Percentiles rank a stretch among this genome's conserved stretches.
These are phyloP conservation scores for Anastatica hierochuntica DNA, from an alignment of 345 rosid genomes.

Conservation along the genomic window DNA sequence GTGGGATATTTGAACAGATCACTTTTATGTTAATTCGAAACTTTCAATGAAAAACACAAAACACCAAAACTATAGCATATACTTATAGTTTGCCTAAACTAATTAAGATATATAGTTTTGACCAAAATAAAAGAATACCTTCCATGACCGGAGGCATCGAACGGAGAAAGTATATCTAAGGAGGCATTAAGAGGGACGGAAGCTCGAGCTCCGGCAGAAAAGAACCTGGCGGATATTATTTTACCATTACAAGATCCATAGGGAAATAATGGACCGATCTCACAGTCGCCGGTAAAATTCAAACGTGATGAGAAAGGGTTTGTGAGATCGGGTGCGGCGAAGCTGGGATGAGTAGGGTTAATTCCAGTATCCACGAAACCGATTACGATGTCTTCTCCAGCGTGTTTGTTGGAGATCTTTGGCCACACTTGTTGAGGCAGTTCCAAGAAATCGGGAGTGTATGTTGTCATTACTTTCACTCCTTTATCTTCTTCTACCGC, in stretches of 20 bases:
- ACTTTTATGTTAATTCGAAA: no score
- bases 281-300: constrained; percentile 57
- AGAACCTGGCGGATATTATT: constrained; percentile 60
- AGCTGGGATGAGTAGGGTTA: constrained; percentile 69
- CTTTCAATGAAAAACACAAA: no score
- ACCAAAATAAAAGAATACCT: constrained; percentile 30
- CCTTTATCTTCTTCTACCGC: constrained; percentile 75
- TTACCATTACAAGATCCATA: constrained; percentile 61
- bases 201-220: constrained; percentile 78
- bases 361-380: constrained; percentile 83
- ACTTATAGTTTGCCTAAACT: no score
- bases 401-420: constrained; percentile 33
- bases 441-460: constrained; percentile 65
- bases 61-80: no score
- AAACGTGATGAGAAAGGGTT: constrained; percentile 34
- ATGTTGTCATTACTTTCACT: constrained; percentile 73
- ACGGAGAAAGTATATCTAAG: constrained; percentile 74
- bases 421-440: constrained; percentile 45
- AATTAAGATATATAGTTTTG: background rate
- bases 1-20: no score
- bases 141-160: constrained; percentile 76
- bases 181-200: constrained; percentile 41
- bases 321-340: constrained; percentile 27
- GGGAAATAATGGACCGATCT: constrained; percentile 60
- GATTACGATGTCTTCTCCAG: constrained; percentile 67